phyloP scores from a whole-genome alignment of 441 rosid species.

The Populus hybrid region DNA sequence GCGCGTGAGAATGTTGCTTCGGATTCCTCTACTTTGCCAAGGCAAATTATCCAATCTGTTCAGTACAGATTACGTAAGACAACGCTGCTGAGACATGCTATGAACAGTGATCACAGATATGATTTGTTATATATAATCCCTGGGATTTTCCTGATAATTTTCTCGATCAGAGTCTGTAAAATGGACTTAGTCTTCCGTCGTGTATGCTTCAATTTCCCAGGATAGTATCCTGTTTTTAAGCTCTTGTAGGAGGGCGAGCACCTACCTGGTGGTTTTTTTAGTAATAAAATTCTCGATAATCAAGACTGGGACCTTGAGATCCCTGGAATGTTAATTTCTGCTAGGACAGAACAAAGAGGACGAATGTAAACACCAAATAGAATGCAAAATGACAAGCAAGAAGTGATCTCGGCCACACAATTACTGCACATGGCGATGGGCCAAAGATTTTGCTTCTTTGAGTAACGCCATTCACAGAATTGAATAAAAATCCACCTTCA shows the following conservation, averaged over 20 bases:
- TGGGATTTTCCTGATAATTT: too few species aligned
- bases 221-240: too few species aligned
- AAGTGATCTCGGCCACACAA: not conserved
- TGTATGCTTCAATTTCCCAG: too few species aligned
- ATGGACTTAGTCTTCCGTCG: too few species aligned
- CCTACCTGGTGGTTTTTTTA: too few species aligned
- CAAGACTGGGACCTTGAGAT: not conserved
- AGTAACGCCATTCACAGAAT: not conserved
- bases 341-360: not conserved
- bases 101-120: not conserved
- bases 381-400: not conserved
- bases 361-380: not conserved
- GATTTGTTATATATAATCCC: too few species aligned
- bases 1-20: not conserved
- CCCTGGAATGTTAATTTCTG: not conserved
- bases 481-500: slow-evolving; percentile 1
- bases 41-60: not conserved
- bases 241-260: too few species aligned
- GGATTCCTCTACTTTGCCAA: not conserved
- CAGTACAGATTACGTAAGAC: not conserved
- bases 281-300: not conserved
- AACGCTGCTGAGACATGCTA: not conserved
- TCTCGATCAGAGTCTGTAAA: too few species aligned
- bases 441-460: not conserved
- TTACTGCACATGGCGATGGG: not conserved